Percentiles rank a stretch among this genome's conserved stretches.
Conservation (phyloP, 371 early-diverging fungal genomes). For the Gilbertella persicaria region DNA sequence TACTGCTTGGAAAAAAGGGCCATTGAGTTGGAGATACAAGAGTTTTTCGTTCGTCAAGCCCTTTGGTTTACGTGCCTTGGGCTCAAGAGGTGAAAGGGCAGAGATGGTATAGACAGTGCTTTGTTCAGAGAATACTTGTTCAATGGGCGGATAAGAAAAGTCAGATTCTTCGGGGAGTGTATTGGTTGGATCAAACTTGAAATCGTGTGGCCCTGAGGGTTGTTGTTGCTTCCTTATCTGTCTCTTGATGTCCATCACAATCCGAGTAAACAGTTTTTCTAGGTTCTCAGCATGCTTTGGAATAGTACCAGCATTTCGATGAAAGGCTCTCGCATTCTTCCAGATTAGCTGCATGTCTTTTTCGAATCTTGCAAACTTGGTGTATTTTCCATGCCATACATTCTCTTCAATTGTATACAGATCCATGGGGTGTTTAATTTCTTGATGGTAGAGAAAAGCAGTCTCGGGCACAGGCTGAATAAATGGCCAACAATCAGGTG, state of each 20-base stretch:
- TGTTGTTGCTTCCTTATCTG: conserved; percentile 33
- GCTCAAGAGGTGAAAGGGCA: conserved; percentile 43
- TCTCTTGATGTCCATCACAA: conserved; percentile 33
- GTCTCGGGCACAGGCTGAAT: conserved; percentile 45
- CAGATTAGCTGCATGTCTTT: conserved; percentile 45
- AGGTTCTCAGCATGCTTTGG: conserved; percentile 43
- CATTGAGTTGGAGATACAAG: conserved; percentile 41
- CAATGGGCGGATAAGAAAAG: conserved; percentile 33
- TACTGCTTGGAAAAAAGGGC: conserved; percentile 46
- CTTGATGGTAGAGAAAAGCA: conserved; percentile 41
- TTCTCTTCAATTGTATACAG: conserved; percentile 44
- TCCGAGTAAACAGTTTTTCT: conserved; percentile 36
- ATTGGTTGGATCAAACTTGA: conserved; percentile 29
- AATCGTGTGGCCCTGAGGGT: conserved; percentile 22
- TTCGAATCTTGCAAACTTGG: conserved; percentile 46
- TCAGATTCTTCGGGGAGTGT: conserved; percentile 32
- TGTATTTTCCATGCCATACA: conserved; percentile 44
- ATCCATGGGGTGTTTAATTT: conserved; percentile 44
- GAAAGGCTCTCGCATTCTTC: conserved; percentile 46
- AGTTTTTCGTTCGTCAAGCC: conserved; percentile 35
- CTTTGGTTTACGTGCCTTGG: conserved; percentile 30
- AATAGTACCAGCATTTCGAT: conserved; percentile 39
- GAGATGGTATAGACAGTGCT: conserved; percentile 47
- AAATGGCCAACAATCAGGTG: conserved; percentile 51
- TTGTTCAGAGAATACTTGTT: conserved; percentile 28